Percentiles rank a stretch among this genome's conserved stretches.
Evolutionary conservation across 805 yeast species (phyloP).

Genomic region (Wickerhamiella vanderwaltii): DNA sequence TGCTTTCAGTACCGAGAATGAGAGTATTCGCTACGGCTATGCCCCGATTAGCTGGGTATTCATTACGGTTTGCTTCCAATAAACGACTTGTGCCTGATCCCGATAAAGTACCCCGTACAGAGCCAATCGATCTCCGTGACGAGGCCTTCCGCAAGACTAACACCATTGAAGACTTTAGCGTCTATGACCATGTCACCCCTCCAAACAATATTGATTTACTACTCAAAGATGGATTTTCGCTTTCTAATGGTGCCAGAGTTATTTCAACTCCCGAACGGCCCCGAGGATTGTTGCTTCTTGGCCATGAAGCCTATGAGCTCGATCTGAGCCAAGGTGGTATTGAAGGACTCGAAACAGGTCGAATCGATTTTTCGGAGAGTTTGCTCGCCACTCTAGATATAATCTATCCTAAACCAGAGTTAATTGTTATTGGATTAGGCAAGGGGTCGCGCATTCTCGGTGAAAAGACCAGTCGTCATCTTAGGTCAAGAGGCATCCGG

Average conservation of each 20-base stretch:
- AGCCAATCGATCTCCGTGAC: constrained; percentile 18
- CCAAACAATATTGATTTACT: constrained; percentile 41
- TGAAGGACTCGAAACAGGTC: constrained; percentile 39
- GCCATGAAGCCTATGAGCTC: constrained; percentile 49
- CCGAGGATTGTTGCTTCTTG: constrained; percentile 23
- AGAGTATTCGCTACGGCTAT: too few relatives aligned
- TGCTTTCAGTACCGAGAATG: too few relatives aligned
- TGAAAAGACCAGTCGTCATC: constrained; percentile 37
- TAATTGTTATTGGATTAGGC: constrained; percentile 63
- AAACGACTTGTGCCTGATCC: constrained; percentile 21
- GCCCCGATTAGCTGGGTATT: too few relatives aligned
- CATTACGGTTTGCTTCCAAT: neutral
- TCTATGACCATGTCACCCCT: constrained; percentile 35
- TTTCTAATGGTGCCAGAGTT: constrained; percentile 39
- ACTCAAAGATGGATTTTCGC: constrained; percentile 44
- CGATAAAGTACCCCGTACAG: constrained; percentile 19
- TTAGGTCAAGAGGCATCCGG: constrained; percentile 54
- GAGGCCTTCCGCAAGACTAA: constrained; percentile 21
- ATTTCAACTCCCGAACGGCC: constrained; percentile 24
- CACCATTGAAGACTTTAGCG: constrained; percentile 31
- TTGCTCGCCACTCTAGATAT: constrained; percentile 39
- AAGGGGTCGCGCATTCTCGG: constrained; percentile 46
- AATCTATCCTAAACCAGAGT: constrained; percentile 66
- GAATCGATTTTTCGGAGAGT: constrained; percentile 39
- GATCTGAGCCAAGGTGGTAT: constrained; percentile 30